Base-by-base conservation (phyloP, 768 basidiomycete genomes). In the Russula ochroleuca region DNA sequence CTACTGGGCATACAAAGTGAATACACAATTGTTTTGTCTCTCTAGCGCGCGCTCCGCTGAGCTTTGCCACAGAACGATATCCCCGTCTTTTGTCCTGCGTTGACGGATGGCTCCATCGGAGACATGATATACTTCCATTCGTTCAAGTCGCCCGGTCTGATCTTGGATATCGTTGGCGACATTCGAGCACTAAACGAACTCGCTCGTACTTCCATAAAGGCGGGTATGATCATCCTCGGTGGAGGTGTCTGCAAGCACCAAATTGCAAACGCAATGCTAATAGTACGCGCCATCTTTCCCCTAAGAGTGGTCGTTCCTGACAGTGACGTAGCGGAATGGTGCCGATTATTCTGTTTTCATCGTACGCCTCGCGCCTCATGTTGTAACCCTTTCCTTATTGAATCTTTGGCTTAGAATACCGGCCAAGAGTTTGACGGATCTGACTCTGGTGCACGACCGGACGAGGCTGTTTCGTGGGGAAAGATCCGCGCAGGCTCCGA, bases 81-180 rank as follows among this genome's bases (percentile, higher is more conserved):
- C 61, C 97, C 97, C 9, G 94, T 98, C 52, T 99, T 98, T 77
- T 99, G 97, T 73, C 97, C 97, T 25, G 97, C 97, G 1, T 77
- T 99, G 53, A 99, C 97, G 31, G 97, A 99, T 71, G 97, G 97
- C 13, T 98, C 97, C 0, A 82, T 99, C 61, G 97, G 97, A 61
- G 97, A 99, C 74, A 98, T 98, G 95, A 87, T 98, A 43, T 99
- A 98, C 76, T 98, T 98, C 73, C 97, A 98, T 76, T 95, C 94
- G 14, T 99, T 94, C 81, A 83, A 85, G 65, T 84, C 83, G 49
- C 92, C 91, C 1, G 90, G 88, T 13, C 81, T 99, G 55, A 78
- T 90, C 23, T 78, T 99, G 64, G 97, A 99, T 72, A 97, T 99
- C 66, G 95, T 98, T 14, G 83, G 85, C 68, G 97, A 99, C 73